phyloP scores from a whole-genome alignment of 129 eudicot genomes.

The Flaveria linearis region DNA sequence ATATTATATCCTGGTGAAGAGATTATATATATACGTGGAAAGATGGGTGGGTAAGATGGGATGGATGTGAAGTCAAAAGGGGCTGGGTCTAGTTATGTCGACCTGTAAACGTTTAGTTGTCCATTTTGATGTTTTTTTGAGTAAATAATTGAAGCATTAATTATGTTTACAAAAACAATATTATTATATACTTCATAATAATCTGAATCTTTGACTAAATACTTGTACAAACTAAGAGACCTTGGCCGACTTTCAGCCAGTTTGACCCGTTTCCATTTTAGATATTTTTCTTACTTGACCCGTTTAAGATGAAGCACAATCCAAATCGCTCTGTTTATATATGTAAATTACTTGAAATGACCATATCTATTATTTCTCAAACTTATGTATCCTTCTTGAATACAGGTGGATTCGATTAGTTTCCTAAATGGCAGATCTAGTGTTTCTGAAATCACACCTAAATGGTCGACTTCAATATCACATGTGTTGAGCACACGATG shows the following conservation, averaged over 20 bases:
- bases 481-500: constrained; percentile 44
- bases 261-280: not conserved
- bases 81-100: not conserved
- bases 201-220: not conserved
- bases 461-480: constrained; percentile 38
- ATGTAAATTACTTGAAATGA: not conserved
- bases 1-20: not conserved
- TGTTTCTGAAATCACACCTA: constrained; percentile 23
- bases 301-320: not conserved
- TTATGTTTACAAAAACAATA: not conserved
- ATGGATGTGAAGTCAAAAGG: constrained; percentile 7
- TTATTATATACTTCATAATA: not conserved
- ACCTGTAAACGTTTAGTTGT: not conserved
- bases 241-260: not conserved
- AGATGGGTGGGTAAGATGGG: not conserved
- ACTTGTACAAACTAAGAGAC: not conserved
- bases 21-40: not conserved
- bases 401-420: constrained; percentile 33
- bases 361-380: constrained; percentile 13
- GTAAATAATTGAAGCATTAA: not conserved
- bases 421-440: constrained; percentile 25
- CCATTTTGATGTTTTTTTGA: not conserved
- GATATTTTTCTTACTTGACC: not conserved
- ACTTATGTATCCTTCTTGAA: constrained; percentile 12
- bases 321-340: not conserved